A percentile compares a stretch with the other conserved stretches of the same genome.
phyloP scores from a whole-genome alignment of 148 eudicot genomes.

The Arctostaphylos glauca region DNA sequence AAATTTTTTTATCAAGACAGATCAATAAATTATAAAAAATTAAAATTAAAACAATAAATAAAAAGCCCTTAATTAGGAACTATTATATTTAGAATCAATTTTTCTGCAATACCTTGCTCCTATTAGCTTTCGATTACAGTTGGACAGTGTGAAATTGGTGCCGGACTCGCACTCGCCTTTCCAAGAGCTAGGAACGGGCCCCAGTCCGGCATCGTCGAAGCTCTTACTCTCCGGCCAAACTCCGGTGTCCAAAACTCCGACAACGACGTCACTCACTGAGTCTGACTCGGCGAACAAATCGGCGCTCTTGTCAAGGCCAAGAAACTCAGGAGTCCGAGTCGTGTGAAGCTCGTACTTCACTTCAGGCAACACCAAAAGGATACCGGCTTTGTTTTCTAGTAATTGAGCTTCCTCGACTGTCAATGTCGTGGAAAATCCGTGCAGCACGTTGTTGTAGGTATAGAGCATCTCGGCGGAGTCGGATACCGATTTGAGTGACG shows the following conservation, averaged over 20 bases:
- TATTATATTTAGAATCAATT: no score
- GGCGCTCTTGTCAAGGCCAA: slow-evolving; percentile 31
- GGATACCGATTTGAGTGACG: slow-evolving; percentile 44
- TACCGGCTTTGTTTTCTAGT: slow-evolving; percentile 30
- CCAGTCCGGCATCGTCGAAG: slow-evolving; percentile 38
- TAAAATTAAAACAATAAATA: no score
- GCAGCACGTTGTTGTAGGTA: slow-evolving; percentile 36
- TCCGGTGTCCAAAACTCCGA: slow-evolving; percentile 47
- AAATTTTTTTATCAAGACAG: no score
- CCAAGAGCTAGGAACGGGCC: slow-evolving; percentile 38
- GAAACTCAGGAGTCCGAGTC: slow-evolving; percentile 42
- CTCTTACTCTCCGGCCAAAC: slow-evolving; percentile 51
- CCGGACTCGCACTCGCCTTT: slow-evolving; percentile 41
- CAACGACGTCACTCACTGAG: slow-evolving; percentile 29
- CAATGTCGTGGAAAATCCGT: slow-evolving; percentile 41
- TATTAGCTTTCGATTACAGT: slow-evolving; percentile 41
- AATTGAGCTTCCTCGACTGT: slow-evolving; percentile 27
- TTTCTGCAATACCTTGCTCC: slow-evolving; percentile 28
- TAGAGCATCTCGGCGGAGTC: slow-evolving; percentile 34
- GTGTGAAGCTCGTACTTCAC: slow-evolving; percentile 46
- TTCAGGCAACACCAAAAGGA: slow-evolving; percentile 35
- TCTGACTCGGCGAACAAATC: slow-evolving; percentile 28
- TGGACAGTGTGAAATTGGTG: slow-evolving; percentile 33
- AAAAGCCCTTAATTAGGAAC: no score
- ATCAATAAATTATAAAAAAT: no score